Conservation (phyloP, 2,329 filamentous ascomycete species). For the Pezizomycotina sp. region DNA sequence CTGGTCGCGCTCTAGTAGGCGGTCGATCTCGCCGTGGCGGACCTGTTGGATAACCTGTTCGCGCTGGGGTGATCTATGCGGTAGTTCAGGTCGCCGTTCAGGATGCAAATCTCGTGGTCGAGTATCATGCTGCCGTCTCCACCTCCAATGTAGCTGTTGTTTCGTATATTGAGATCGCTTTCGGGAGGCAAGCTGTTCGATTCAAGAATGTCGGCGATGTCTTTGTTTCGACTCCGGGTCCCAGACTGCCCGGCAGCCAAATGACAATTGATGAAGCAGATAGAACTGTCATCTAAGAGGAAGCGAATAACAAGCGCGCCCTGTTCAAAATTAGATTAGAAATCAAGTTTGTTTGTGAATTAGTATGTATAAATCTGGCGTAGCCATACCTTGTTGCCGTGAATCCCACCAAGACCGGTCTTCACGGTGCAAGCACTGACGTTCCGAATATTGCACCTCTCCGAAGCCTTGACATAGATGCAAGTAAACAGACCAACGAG, state of each 20-base stretch:
- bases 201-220: constrained; percentile 80
- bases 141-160: constrained; percentile 73
- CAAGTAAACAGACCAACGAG: constrained; percentile 92
- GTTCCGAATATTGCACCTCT: constrained; percentile 60
- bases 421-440: constrained; percentile 74
- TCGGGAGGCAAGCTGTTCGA: constrained; percentile 56
- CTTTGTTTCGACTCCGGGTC: constrained; percentile 79
- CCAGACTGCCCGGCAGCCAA: constrained; percentile 84
- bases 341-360: background rate
- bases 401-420: constrained; percentile 82
- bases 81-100: constrained; percentile 95
- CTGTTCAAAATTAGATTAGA: too few relatives aligned
- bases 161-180: constrained; percentile 46
- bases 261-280: constrained; percentile 97
- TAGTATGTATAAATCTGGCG: background rate
- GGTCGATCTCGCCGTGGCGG: constrained; percentile 60
- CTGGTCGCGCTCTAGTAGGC: constrained; percentile 85
- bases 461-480: constrained; percentile 72
- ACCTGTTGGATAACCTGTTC: constrained; percentile 81
- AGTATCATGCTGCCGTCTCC: constrained; percentile 89
- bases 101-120: constrained; percentile 90
- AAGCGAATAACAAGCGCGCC: constrained; percentile 87
- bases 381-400: constrained; percentile 63
- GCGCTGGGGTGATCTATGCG: constrained; percentile 85
- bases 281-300: constrained; percentile 75